phyloP scores from a whole-genome alignment of 345 rosid genomes.

The Linum trigynum region DNA sequence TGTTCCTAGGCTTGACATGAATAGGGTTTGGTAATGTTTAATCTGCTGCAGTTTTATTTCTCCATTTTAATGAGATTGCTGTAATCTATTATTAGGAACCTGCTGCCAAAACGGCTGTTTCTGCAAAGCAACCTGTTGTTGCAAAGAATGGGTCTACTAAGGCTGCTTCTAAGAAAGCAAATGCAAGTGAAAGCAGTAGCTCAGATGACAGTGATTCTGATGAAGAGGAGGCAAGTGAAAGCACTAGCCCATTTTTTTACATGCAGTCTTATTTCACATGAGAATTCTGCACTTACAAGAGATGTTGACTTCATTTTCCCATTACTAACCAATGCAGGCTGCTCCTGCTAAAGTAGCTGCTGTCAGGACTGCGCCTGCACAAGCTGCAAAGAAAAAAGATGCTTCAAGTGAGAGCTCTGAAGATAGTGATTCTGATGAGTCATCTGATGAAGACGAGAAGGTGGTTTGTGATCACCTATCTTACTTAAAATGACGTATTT shows the following conservation, averaged over 20 bases:
- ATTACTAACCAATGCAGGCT: too few relatives aligned
- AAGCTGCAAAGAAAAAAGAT: conserved; percentile 1
- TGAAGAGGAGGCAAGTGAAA: too few relatives aligned
- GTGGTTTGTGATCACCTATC: neutral
- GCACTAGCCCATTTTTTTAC: too few relatives aligned
- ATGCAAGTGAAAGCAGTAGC: neutral
- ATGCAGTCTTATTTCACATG: too few relatives aligned
- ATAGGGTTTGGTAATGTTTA: neutral
- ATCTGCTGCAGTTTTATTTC: neutral
- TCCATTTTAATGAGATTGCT: neutral
- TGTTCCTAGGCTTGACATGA: neutral
- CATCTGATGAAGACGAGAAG: conserved; percentile 13
- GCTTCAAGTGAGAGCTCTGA: conserved; percentile 8
- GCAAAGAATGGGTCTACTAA: neutral
- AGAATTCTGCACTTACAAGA: too few relatives aligned
- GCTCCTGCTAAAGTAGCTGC: too few relatives aligned
- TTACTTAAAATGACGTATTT: neutral
- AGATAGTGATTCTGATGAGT: conserved; percentile 15
- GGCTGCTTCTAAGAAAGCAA: neutral
- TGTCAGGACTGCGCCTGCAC: neutral
- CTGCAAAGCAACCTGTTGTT: neutral
- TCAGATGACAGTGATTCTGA: conserved; percentile 14
- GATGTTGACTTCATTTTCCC: too few relatives aligned
- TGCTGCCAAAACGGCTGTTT: neutral
- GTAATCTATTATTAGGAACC: neutral